phyloP scores from a whole-genome alignment of 208 protist species.

The Strigomonas galati region DNA sequence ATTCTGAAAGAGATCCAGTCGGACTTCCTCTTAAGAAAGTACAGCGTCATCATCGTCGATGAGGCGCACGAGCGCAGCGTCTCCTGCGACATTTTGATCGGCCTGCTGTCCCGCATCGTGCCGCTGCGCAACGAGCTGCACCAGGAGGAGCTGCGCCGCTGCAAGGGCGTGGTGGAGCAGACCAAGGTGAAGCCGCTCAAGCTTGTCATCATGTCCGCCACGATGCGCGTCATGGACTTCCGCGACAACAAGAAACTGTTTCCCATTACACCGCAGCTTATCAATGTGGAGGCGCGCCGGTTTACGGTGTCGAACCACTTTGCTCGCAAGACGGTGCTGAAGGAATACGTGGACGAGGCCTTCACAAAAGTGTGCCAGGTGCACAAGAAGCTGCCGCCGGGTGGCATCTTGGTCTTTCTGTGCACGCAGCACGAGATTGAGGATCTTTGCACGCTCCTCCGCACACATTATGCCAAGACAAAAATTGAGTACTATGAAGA shows the following conservation, averaged over 20 bases:
- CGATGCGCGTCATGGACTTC: constrained; percentile 92
- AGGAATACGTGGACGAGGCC: constrained; percentile 93
- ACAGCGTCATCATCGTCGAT: constrained; percentile 99
- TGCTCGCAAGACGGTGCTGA: constrained; percentile 88
- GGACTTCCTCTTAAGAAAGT: constrained; percentile 94
- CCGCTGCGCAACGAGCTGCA: constrained; percentile 91
- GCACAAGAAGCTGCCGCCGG: constrained; percentile 95
- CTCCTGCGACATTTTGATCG: constrained; percentile 97
- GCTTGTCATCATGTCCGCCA: constrained; percentile 93
- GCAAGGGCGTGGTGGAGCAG: constrained; percentile 43
- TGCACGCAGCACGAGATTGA: constrained; percentile 97
- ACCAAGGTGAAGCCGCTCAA: constrained; percentile 77
- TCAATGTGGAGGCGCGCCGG: constrained; percentile 95
- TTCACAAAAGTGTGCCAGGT: constrained; percentile 96
- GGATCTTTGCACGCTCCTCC: constrained; percentile 79
- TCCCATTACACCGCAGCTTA: constrained; percentile 88
- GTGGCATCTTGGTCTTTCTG: constrained; percentile 98
- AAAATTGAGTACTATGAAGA: constrained; percentile 85
- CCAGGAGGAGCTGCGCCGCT: constrained; percentile 56
- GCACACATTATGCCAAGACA: constrained; percentile 73
- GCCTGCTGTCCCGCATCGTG: constrained; percentile 97
- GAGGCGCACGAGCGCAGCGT: constrained; percentile 97
- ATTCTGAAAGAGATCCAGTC: constrained; percentile 97
- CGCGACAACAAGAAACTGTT: constrained; percentile 96
- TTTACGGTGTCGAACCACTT: constrained; percentile 98